Base-by-base conservation (phyloP, 2,329 filamentous ascomycete genomes). In the Diaporthe sp. region DNA sequence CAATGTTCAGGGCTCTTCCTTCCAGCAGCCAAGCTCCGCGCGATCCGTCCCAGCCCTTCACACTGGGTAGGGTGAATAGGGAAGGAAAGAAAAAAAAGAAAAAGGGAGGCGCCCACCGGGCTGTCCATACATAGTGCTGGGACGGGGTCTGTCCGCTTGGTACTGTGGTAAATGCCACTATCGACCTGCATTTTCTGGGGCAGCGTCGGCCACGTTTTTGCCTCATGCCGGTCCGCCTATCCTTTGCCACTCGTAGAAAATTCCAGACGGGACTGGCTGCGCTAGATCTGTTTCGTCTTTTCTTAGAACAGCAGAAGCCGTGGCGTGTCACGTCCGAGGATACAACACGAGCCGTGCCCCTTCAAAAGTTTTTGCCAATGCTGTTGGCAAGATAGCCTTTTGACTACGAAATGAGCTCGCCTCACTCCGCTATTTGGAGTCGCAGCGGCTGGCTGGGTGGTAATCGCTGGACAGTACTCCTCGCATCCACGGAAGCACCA, bases 251-350 rank as follows among this genome's bases (percentile, higher is more conserved):
- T 28, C 28, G 42, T 39, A 28, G 42, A 58, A 60, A 51, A 49
- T 51, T 51, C 55, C 70, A 49, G 55, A 51, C 57, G 70, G 70
- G 70, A 25, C 42, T 39, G 70, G 55, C 2, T 61, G 39, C 42
- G 70, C 70, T 72, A 63, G 71, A 25, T 53, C 71, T 72, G 44
- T 42, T 63, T 63, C 57, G 57, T 63, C 49, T 72, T 53, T 68
- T 68, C 65, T 68, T 68, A 68, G 65, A 68, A 68, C 65, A 68
- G 47, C n/a, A 68, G 31, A 22, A 34, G 44, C 65, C 49, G 65
- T 53, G 65, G 47, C 65, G 65, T 68, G 65, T 68, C 65, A 68
- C 39, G 65, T 31, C 20, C 34, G 65, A 53, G 65, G 49, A 39
- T 9, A 39, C 65, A 20, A 37, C 47, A 53, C 47, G 44, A 37